A percentile compares a stretch with the other conserved stretches of the same genome.
These are phyloP conservation scores for Phlyctochytrium planicorne DNA, from an alignment of 192 early-diverging fungal species.

Conservation along the genomic window DNA sequence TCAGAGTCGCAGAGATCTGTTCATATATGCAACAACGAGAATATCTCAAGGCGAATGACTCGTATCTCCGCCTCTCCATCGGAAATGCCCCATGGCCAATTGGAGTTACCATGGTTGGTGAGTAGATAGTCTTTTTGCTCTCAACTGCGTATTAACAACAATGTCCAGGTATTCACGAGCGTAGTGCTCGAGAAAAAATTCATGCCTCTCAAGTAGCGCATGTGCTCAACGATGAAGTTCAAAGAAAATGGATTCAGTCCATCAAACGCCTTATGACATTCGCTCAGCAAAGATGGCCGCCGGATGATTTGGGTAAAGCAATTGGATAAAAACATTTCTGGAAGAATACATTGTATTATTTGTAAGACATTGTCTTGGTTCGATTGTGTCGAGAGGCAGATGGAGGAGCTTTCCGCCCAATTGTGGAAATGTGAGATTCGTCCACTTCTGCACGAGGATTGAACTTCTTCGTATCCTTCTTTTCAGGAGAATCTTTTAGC, in stretches of 20 bases:
- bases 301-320: conserved; percentile 59
- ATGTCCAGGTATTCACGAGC: conserved; percentile 85
- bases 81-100: conserved; percentile 99
- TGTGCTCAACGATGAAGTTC: conserved; percentile 93
- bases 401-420: no score
- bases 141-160: background rate
- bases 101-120: conserved; percentile 93
- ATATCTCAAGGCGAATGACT: conserved; percentile 90
- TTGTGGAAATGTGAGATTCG: no score
- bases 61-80: conserved; percentile 90
- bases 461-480: conserved; percentile 58
- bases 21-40: conserved; percentile 79
- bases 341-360: conserved; percentile 1
- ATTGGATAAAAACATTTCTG: conserved; percentile 39
- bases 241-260: conserved; percentile 98
- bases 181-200: conserved; percentile 96
- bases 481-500: no score
- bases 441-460: no score
- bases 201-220: conserved; percentile 93
- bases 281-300: conserved; percentile 88
- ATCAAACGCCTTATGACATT: conserved; percentile 97
- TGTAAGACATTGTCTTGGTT: no score
- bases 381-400: no score
- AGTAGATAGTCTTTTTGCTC: conserved; percentile 20
- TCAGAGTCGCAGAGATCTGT: conserved; percentile 88